Percentiles rank a stretch among this genome's conserved stretches.
These are phyloP conservation scores for Picea glauca DNA, from an alignment of 75 land plant species.

Conservation along the genomic window DNA sequence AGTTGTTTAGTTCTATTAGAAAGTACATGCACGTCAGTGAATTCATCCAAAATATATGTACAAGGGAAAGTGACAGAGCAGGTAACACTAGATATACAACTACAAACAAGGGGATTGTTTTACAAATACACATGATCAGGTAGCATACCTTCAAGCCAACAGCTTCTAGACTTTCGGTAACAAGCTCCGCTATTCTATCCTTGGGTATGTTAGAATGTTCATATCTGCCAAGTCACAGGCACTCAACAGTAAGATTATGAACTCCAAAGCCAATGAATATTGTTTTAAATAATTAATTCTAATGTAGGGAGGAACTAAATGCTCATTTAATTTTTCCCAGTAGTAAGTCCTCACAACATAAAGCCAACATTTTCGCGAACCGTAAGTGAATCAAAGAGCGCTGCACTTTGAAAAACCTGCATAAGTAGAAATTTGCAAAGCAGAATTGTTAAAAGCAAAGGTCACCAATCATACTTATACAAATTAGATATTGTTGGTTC, in stretches of 20 bases:
- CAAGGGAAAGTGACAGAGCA: background rate
- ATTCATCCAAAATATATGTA: background rate
- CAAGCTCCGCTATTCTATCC: conserved; percentile 81
- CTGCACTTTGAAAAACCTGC: conserved; percentile 99
- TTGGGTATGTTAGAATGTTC: conserved; percentile 81
- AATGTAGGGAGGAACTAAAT: background rate
- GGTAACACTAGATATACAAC: background rate
- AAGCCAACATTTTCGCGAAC: conserved; percentile 99
- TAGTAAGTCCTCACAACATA: conserved; percentile 72
- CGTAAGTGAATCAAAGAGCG: conserved; percentile 94
- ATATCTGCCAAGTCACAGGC: conserved; percentile 44
- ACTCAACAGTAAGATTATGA: background rate
- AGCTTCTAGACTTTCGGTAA: conserved; percentile 87
- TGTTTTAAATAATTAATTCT: background rate
- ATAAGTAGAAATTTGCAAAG: background rate
- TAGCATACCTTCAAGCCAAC: conserved; percentile 89
- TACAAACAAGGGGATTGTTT: background rate
- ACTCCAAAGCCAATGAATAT: background rate
- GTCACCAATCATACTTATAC: background rate
- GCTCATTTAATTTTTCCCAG: background rate
- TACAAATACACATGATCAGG: background rate
- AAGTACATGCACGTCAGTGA: background rate
- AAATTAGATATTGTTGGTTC: background rate
- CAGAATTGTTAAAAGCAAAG: background rate
- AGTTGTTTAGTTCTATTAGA: background rate